A percentile compares a stretch with the other conserved stretches of the same genome.
Conservation (phyloP, 352 stramenopile genomes). For the Phytophthora crassamura region DNA sequence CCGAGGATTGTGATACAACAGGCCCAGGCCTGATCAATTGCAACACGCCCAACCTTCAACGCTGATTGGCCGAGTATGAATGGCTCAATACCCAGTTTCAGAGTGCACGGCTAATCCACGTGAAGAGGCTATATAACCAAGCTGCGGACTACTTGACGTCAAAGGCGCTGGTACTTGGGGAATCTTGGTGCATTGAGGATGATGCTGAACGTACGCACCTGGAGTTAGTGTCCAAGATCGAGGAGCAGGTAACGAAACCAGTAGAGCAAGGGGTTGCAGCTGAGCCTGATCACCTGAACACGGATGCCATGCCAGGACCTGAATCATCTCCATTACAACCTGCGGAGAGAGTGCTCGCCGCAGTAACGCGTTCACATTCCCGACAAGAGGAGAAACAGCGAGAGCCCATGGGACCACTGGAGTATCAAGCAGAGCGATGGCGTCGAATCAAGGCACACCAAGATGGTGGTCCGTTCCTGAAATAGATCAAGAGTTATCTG, state of each 20-base stretch:
- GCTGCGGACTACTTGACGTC: too few species aligned
- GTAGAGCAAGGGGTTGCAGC: too few species aligned
- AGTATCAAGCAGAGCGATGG: conserved; percentile 7
- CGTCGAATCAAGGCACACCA: not conserved
- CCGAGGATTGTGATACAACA: conserved; percentile 11
- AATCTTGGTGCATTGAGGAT: too few species aligned
- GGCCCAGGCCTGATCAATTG: conserved; percentile 5
- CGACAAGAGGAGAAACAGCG: too few species aligned
- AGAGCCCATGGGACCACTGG: not conserved
- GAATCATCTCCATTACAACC: not conserved
- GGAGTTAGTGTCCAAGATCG: not conserved
- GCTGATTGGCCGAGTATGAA: not conserved
- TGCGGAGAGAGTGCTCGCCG: not conserved
- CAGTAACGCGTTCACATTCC: not conserved
- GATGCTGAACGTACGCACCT: not conserved
- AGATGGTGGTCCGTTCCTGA: too few species aligned
- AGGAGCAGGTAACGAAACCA: conserved; percentile 5
- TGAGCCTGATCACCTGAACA: too few species aligned
- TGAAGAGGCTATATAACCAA: conserved; percentile 11
- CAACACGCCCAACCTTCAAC: conserved; percentile 9
- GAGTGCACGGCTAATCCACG: not conserved
- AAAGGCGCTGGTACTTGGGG: too few species aligned
- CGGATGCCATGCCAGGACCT: too few species aligned
- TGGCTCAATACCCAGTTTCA: too few species aligned
- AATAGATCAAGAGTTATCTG: too few species aligned